Base-by-base conservation (phyloP, 129 eudicot species). In the Scalesia atractyloides region DNA sequence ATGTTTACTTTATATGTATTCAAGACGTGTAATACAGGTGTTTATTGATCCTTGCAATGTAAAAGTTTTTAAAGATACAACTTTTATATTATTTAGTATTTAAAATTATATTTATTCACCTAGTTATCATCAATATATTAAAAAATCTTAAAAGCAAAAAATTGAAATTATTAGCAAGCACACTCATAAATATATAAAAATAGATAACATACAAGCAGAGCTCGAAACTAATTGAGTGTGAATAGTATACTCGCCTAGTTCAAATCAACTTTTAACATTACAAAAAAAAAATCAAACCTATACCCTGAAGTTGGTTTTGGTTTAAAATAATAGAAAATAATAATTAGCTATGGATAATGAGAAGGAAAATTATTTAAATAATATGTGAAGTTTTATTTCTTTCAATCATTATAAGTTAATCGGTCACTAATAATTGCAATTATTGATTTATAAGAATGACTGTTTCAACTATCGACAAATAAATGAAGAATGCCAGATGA, bases 401-500 rank as follows among this genome's bases (percentile, higher is more conserved):
- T 57, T 10, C 16, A 24, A 57, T 57, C 37, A 57, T 24, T 12
- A 24, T 22, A 22, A 22, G 64, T 10, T 22, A 57, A 3, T 57
- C 14, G 26, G 39, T 57, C 36, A 22, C 7, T 20, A 57, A 57
- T 57, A 57, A 20, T 57, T 57, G 37, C 63, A 57, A 57, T 22
- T 57, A 57, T 20, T 57, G 64, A 57, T 57, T 57, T 54, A 2
- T 15, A 57, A 22, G 3, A 57, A 22, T 57, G 16, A 57, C 22
- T 22, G 37, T 57, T 57, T 57, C 22, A 57, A 24, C 16, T 20
- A 57, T 57, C n/a, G 39, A 57, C 64, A 57, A 57, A 57, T 57
- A 57, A 22, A 57, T 22, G 64, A 57, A 57, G 37, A 20, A 11
- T 57, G 64, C 11, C 34, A 56, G 3, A 51, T 56, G 15, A 20